Evolutionary conservation across 176 grass and related monocot genomes (phyloP), one percentile per base, ranked within the genome.

Genomic region (Themeda triandra): DNA sequence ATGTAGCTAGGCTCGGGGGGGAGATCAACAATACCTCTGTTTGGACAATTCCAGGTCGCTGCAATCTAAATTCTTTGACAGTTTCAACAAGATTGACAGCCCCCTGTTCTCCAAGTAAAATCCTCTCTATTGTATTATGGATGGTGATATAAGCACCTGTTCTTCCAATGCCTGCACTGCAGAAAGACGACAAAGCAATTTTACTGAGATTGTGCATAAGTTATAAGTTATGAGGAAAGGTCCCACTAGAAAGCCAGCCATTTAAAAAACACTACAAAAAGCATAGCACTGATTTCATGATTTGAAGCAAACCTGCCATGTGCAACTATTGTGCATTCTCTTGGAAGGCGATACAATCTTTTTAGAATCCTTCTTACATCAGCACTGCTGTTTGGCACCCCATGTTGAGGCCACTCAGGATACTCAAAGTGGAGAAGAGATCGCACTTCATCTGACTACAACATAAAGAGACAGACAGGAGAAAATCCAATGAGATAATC

Each of bases 111-210:
- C 88, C 90, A 73, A 69, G 49, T 75, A 99, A 82, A 83, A 99
- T 82, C 75, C 84, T 86, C 79, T 99, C 91, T 84, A 99, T 86
- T 33, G 96, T 89, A 83, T 86, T 99, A 76, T 96, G 91, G 66
- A 96, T 82, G 35, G 91, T 85, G 82, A 92, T 92, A 71, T 86
- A 96, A 54, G 96, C 78, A 76, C 96, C 96, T 54, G 96, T 94
- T 87, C 96, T 94, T 78, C 96, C 96, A 41, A 99, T 96, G 70
- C 96, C 96, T 59, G 96, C 96, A 66, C 96, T 99, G 88, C 40
- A 84, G 17, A 63, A 81, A 84, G n/a, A n/a, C n/a, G 30, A 74
- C 35, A 85, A 85, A 60, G n/a, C 37, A 14, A 68, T 35, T 73
- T 13, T 71, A 86, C 79, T 77, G 29, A 85, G 10, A 56, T 87